Conservation (phyloP, 108 stramenopile species). For the Nitzschia palea region DNA sequence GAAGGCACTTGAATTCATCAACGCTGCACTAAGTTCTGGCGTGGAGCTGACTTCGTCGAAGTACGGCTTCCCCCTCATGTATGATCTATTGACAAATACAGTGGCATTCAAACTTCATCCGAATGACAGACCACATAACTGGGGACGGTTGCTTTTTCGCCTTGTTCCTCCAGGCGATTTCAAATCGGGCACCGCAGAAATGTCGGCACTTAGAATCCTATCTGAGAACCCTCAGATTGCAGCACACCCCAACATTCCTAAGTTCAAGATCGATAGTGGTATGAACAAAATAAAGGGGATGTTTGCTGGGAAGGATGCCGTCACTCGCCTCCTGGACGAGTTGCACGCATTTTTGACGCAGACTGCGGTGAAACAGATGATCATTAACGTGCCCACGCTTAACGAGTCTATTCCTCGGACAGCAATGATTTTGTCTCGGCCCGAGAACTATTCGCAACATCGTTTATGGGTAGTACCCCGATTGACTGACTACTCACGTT, state of each 20-base stretch:
- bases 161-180: conserved; percentile 89
- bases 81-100: conserved; percentile 92
- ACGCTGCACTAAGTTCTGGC: conserved; percentile 79
- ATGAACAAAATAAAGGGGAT: conserved; percentile 95
- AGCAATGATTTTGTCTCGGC: conserved; percentile 72
- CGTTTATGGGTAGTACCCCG: conserved; percentile 85
- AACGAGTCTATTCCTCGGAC: conserved; percentile 49
- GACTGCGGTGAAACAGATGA: conserved; percentile 66
- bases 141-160: conserved; percentile 90
- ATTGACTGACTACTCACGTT: conserved; percentile 82
- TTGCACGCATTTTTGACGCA: conserved; percentile 74
- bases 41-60: conserved; percentile 85
- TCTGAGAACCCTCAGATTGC: conserved; percentile 89
- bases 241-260: conserved; percentile 89
- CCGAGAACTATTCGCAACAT: conserved; percentile 75
- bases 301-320: conserved; percentile 92
- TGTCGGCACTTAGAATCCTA: conserved; percentile 91
- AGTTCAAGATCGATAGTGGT: conserved; percentile 92
- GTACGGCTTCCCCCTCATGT: conserved; percentile 96
- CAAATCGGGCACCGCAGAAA: conserved; percentile 84
- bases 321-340: conserved; percentile 76
- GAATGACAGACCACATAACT: conserved; percentile 91
- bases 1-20: conserved; percentile 84
- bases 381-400: conserved; percentile 27
- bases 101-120: conserved; percentile 92